Conservation (phyloP, 805 yeast genomes). For the Ogataea saltuana region DNA sequence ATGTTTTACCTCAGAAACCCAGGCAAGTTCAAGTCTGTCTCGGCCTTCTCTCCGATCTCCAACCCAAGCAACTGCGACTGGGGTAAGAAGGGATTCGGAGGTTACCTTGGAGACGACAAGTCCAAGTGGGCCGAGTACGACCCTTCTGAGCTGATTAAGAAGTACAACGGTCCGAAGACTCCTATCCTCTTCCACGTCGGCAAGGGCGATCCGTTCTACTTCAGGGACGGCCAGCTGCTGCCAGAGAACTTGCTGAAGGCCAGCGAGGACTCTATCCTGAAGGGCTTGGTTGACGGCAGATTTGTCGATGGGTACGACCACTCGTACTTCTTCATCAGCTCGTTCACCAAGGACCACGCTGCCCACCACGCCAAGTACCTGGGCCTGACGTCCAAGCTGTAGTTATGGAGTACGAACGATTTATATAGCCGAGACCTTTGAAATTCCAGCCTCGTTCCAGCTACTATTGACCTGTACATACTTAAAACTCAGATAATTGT, state of each 20-base stretch:
- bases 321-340: conserved; percentile 79
- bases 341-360: conserved; percentile 82
- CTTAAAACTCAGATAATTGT: no score
- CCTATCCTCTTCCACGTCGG: conserved; percentile 85
- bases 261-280: conserved; percentile 56
- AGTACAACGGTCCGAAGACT: conserved; percentile 51
- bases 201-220: conserved; percentile 65
- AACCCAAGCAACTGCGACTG: conserved; percentile 79
- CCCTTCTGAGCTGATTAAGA: conserved; percentile 72
- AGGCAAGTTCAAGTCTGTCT: conserved; percentile 70
- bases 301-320: conserved; percentile 87
- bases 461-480: neutral
- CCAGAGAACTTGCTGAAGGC: conserved; percentile 72
- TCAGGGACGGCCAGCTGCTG: conserved; percentile 55
- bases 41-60: conserved; percentile 88
- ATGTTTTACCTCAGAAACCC: conserved; percentile 66
- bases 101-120: conserved; percentile 68
- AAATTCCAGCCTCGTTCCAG: no score
- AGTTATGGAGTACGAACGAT: no score
- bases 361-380: conserved; percentile 72
- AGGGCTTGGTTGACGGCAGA: conserved; percentile 58
- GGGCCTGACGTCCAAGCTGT: conserved; percentile 31
- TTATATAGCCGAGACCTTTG: neutral
- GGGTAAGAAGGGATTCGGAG: conserved; percentile 84
- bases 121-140: conserved; percentile 75